These are phyloP conservation scores for Calonectria pseudoturangicola DNA, from an alignment of 2,329 filamentous ascomycete species.

Conservation along the genomic window DNA sequence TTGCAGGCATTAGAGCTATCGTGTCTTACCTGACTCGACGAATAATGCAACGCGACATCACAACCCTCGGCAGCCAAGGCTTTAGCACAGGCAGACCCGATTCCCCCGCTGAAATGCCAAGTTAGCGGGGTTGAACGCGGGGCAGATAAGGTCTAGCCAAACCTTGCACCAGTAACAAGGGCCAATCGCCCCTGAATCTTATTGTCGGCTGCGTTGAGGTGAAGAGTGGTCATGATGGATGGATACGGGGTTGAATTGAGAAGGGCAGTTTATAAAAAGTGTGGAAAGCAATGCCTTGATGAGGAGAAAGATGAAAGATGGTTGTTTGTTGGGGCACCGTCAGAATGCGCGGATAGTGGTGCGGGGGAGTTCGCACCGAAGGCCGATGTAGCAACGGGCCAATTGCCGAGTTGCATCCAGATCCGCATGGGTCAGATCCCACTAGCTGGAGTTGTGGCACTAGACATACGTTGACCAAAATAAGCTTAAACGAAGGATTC, in stretches of 20 bases:
- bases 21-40: slow-evolving; percentile 56
- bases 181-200: slow-evolving; percentile 54
- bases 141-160: slow-evolving; percentile 1
- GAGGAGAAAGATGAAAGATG: slow-evolving; percentile 6
- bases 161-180: slow-evolving; percentile 60
- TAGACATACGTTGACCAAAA: not conserved
- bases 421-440: slow-evolving; percentile 1
- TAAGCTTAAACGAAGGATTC: slow-evolving; percentile 17
- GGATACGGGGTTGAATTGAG: not conserved
- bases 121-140: slow-evolving; percentile 22
- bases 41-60: slow-evolving; percentile 60
- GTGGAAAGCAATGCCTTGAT: not conserved
- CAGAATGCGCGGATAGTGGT: slow-evolving; percentile 26
- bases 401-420: slow-evolving; percentile 16
- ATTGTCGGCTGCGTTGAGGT: slow-evolving; percentile 53
- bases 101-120: slow-evolving; percentile 57
- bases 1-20: not conserved
- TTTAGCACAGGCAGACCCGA: slow-evolving; percentile 58
- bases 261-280: not conserved
- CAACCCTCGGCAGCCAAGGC: slow-evolving; percentile 60
- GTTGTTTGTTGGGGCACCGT: not conserved
- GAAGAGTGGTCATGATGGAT: slow-evolving; percentile 45
- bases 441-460: not conserved
- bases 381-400: slow-evolving; percentile 41
- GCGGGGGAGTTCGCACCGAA: slow-evolving; percentile 46